Conservation (phyloP, 305 asterid species). For the Withania somnifera region DNA sequence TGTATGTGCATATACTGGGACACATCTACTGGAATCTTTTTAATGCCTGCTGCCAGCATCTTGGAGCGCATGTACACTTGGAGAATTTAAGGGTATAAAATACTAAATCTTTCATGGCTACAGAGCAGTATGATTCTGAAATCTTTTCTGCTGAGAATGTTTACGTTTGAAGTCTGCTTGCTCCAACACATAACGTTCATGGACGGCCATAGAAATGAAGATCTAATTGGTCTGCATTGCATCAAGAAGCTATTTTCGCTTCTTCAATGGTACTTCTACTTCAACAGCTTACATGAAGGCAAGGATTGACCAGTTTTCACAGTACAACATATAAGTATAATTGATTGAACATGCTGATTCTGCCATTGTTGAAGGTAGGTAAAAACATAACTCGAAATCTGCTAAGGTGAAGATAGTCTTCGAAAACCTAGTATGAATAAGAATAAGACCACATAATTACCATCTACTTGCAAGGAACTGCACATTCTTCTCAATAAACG, state of each 20-base stretch:
- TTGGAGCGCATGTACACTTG: neutral
- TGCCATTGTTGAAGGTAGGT: neutral
- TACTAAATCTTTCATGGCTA: neutral
- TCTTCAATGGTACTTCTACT: neutral
- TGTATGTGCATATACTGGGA: neutral
- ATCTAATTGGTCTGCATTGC: neutral
- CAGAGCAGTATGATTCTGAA: neutral
- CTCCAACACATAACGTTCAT: neutral
- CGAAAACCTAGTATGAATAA: neutral
- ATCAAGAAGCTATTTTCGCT: neutral
- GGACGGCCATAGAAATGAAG: neutral
- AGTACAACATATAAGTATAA: neutral
- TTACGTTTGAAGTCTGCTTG: neutral
- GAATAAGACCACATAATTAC: constrained; percentile 28
- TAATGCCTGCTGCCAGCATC: too few relatives aligned
- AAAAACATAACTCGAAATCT: neutral
- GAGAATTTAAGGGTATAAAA: neutral
- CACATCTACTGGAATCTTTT: neutral
- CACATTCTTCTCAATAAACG: constrained; percentile 70
- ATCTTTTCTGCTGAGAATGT: neutral
- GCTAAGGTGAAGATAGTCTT: neutral
- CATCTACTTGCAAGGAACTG: constrained; percentile 38
- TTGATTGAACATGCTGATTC: neutral
- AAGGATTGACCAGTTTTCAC: neutral
- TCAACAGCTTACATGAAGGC: neutral